phyloP scores from a whole-genome alignment of 2,329 filamentous ascomycete species.

The Fusarium praegraminearum region DNA sequence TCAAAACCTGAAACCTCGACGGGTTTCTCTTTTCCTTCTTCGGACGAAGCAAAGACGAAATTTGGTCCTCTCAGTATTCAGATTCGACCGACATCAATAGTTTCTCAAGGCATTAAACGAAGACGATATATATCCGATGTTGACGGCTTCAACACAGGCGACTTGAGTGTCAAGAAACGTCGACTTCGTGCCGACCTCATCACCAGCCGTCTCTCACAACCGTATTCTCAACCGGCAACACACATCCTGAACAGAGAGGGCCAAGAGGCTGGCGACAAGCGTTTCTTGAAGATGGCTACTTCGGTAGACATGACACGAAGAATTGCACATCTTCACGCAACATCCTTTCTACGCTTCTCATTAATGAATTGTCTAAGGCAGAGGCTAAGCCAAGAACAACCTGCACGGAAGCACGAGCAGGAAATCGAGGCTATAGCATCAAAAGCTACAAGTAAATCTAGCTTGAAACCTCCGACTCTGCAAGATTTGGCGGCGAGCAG shows the following conservation, averaged over 20 bases:
- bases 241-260: slow-evolving; percentile 75
- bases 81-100: neutral
- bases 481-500: slow-evolving; percentile 40
- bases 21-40: slow-evolving; percentile 34
- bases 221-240: slow-evolving; percentile 76
- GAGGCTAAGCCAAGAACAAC: slow-evolving; percentile 52
- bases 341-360: slow-evolving; percentile 72
- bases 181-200: slow-evolving; percentile 72
- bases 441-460: slow-evolving; percentile 37
- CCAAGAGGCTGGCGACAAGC: slow-evolving; percentile 57
- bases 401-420: slow-evolving; percentile 50
- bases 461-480: slow-evolving; percentile 41
- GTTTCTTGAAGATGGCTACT: slow-evolving; percentile 63
- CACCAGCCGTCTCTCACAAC: slow-evolving; percentile 76
- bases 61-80: slow-evolving; percentile 29
- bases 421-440: slow-evolving; percentile 38
- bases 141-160: slow-evolving; percentile 66
- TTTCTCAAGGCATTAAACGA: slow-evolving; percentile 59
- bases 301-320: slow-evolving; percentile 53
- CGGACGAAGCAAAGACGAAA: slow-evolving; percentile 7
- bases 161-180: slow-evolving; percentile 73
- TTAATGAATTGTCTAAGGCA: slow-evolving; percentile 72
- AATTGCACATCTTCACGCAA: slow-evolving; percentile 60
- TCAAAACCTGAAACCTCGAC: neutral
- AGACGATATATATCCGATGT: slow-evolving; percentile 67